Base-by-base conservation (phyloP, 1,284 basidiomycete species). In the Neolentinus lepideus region DNA sequence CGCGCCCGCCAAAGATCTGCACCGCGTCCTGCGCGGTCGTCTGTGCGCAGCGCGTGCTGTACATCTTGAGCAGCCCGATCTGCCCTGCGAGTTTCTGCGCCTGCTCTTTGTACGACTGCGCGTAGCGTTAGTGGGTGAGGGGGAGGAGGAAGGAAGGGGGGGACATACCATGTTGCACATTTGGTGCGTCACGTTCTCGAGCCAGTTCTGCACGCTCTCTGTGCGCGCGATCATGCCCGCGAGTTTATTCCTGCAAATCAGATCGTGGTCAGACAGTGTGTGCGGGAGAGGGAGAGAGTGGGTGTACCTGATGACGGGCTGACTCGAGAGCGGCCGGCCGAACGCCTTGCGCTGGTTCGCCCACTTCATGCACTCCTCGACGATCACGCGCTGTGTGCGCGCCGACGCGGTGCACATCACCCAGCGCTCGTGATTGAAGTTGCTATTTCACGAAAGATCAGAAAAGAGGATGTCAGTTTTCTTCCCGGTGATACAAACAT, bases 121-220 rank as follows among this genome's bases (percentile, higher is more conserved):
- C 25, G 16, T 3, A 16, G 16, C 8, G 19, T 3, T 25, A 33
- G 24, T 46, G 35, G 59, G 54, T 36, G 47, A 11, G 16, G 26
- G 51, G n/a, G 6, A 4, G 51, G 10, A n/a, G 33, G 33, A 16
- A 52, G 14, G 48, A 51, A 38, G 48, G 11, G 3, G 24, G 50
- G 19, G 19, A 54, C 67, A 53, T 21, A 81, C 81, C 91, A 94
- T 94, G 63, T 94, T 85, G 67, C 81, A 85, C 94, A 96, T 96
- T 71, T 96, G 94, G 69, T 88, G 85, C 0, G 93, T 95, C 59
- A 96, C 75, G 65, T 83, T 88, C 73, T 98, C 94, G 25, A 96
- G 74, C 92, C 93, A 97, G 51, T 80, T 83, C 67, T 97, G 94
- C 21, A 78, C 78, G 2, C 83, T 82, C 70, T 95, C 92, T 33